A percentile compares a stretch with the other conserved stretches of the same genome.
phyloP scores from a whole-genome alignment of 805 yeast genomes.

The Schwanniomyces polymorphus region DNA sequence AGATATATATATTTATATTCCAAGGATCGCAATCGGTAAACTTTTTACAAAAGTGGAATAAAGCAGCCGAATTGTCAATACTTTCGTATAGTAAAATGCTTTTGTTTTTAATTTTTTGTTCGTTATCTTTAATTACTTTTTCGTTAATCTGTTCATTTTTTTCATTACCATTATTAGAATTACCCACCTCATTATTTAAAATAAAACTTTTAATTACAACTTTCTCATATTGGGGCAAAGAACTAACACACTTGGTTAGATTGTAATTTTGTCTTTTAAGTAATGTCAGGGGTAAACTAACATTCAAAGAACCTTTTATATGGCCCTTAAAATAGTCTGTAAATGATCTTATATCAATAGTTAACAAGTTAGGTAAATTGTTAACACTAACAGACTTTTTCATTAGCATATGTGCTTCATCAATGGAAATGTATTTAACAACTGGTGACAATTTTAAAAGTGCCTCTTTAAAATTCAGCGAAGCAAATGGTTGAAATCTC shows the following conservation, averaged over 20 bases:
- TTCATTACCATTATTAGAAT: not conserved
- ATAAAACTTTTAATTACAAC: constrained; percentile 38
- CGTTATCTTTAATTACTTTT: not conserved
- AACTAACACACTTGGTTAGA: constrained; percentile 59
- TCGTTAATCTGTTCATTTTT: not conserved
- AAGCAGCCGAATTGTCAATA: constrained; percentile 32
- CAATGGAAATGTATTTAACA: constrained; percentile 15
- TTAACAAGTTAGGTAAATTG: constrained; percentile 22
- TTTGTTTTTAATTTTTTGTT: not conserved
- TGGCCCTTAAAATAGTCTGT: constrained; percentile 66
- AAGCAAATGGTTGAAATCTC: constrained; percentile 19
- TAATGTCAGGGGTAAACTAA: constrained; percentile 88
- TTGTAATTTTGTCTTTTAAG: constrained; percentile 74
- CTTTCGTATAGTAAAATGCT: constrained; percentile 49
- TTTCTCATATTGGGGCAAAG: constrained; percentile 56
- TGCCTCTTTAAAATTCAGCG: constrained; percentile 7
- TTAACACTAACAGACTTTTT: constrained; percentile 3
- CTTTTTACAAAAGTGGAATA: constrained; percentile 50
- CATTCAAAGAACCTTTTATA: constrained; percentile 61
- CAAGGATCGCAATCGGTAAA: constrained; percentile 28
- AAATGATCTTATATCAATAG: constrained; percentile 80
- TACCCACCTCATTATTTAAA: constrained; percentile 9
- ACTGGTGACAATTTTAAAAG: constrained; percentile 21
- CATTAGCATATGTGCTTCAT: constrained; percentile 15
- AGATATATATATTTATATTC: constrained; percentile 27